Conservation (phyloP, 352 stramenopile species). For the Peronospora belbahrii region DNA sequence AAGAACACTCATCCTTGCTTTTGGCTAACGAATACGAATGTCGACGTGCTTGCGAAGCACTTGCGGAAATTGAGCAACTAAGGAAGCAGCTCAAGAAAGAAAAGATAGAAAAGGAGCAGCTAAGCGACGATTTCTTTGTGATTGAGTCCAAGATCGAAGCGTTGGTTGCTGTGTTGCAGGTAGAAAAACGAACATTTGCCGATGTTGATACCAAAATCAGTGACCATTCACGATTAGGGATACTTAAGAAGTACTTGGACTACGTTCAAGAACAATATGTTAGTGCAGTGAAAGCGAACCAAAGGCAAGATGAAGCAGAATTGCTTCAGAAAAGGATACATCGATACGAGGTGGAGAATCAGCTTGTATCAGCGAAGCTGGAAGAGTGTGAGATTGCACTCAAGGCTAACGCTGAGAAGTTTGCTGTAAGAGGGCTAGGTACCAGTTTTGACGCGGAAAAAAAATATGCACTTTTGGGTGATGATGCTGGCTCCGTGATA, state of each 20-base stretch:
- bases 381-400: constrained; percentile 24
- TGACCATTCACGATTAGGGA: not conserved
- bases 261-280: constrained; percentile 16
- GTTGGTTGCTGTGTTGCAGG: constrained; percentile 7
- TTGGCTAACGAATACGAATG: constrained; percentile 12
- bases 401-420: constrained; percentile 13
- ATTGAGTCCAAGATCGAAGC: constrained; percentile 16
- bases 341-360: constrained; percentile 19
- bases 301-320: constrained; percentile 8
- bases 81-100: constrained; percentile 3
- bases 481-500: constrained; percentile 10
- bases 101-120: constrained; percentile 9
- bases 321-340: constrained; percentile 18
- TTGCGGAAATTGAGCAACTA: constrained; percentile 7
- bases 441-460: constrained; percentile 9
- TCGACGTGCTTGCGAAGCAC: not conserved
- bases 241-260: constrained; percentile 16
- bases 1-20: constrained; percentile 16
- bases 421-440: constrained; percentile 9
- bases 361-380: constrained; percentile 17
- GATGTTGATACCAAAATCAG: not conserved
- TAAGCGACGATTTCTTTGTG: constrained; percentile 9
- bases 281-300: constrained; percentile 3
- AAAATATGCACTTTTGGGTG: constrained; percentile 6
- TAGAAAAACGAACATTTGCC: not conserved